Base-by-base conservation (phyloP, 2,329 filamentous ascomycete species). In the Colletotrichum abscissum region DNA sequence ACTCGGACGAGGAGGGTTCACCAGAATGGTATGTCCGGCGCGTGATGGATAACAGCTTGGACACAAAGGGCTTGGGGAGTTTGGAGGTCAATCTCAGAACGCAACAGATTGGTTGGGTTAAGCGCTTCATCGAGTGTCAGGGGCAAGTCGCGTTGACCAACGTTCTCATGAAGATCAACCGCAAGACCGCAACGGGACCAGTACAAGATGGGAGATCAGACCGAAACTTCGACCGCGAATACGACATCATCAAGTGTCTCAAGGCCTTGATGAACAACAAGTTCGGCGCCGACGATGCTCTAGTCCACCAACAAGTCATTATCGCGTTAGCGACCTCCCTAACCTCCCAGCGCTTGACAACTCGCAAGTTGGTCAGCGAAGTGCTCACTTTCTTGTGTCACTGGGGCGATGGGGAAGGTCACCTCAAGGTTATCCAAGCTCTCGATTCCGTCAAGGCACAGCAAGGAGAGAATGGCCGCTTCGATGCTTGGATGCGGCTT, bases 231-330 rank as follows among this genome's bases (percentile, higher is more conserved):
- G 95, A 98, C 80, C 91, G 93, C 77, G 95, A 98, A 84, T 98
- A 98, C 81, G 97, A 98, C 80, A 98, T 99, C 75, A 91, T 98
- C 81, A 99, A 99, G 85, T 98, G 97, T 85, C 85, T 99, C 72
- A 98, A 98, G 86, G 95, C 95, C 38, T 85, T 98, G 71, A 97
- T 98, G 93, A 99, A 99, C 90, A 99, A 98, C 89, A 98, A 98
- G 82, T 98, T 97, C 82, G 97, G 97, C 74, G 97, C 97, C 74
- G 97, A 99, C 81, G 95, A 99, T 88, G 97, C 97, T 22, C 87
- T 99, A 70, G 88, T 91, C 74, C 95, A 98, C 80, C 94, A 97
- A 80, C 94, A 96, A 80, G 94, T 98, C 75, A 92, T 98, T 75
- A 91, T 97, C 69, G 94, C 97, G 1, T 88, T 99, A 57, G 94